Base-by-base conservation (phyloP, 306 rosid genomes). In the Nissolia schottii region DNA sequence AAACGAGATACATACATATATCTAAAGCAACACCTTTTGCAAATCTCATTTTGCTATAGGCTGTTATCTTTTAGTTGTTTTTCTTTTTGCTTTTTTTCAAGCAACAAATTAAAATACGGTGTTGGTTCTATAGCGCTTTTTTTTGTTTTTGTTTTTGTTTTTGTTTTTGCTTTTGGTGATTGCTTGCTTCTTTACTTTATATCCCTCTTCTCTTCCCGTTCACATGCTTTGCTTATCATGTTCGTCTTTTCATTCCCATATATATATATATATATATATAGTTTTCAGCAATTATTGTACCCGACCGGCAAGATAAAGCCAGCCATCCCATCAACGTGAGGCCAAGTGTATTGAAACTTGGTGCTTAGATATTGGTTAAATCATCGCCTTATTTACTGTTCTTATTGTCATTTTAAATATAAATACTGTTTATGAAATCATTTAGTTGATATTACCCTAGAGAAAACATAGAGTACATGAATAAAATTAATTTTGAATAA, bases 151-250 rank as follows among this genome's bases (percentile, higher is more conserved):
- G 8, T 7, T 23, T 40, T 61, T 51, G 12, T 10, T 24, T 2
- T 22, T 25, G 28, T 8, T n/a, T 31, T 2, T 9, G 13, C 25
- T 53, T 69, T 22, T 34, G 54, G 38, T 55, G 13, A 49, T 35
- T 7, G 34, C 4, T 37, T 5, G 24, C 49, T 19, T 65, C 62
- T 67, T 75, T 46, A 24, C 81, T 80, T 75, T 80, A 64, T 58
- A 43, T 61, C 55, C 45, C 49, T 50, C 61, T 32, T 75, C 49
- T 50, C 61, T 32, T 75, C 16, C 48, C 64, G 23, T 75, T 69
- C 80, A 75, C 84, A 66, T 75, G 77, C 51, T 62, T 69, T 75
- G 70, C 75, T 66, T 22, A 19, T 41, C 68, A 20, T 37, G 15
- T 64, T 34, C 20, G 38, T 45, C 64, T 38, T 79, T 64, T 46